Evolutionary conservation across 208 protist species (phyloP).

Genomic region (Porcisia deanei): DNA sequence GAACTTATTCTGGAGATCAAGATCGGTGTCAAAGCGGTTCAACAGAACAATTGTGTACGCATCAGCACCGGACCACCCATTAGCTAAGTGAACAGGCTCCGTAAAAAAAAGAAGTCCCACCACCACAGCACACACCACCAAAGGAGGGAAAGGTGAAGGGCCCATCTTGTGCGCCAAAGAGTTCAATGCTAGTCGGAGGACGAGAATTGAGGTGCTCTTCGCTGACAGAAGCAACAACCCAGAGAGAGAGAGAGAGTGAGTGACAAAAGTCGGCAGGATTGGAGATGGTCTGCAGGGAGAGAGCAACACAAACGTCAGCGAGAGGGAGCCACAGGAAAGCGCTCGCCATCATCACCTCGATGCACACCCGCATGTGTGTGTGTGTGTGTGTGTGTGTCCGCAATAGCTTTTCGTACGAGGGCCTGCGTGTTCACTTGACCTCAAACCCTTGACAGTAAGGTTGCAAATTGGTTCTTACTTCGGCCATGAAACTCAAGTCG

Average conservation of each 20-base stretch:
- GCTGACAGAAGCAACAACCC: not conserved
- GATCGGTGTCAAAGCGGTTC: slow-evolving; percentile 34
- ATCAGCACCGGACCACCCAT: slow-evolving; percentile 40
- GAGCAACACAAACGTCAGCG: not conserved
- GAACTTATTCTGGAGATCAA: slow-evolving; percentile 36
- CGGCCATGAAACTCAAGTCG: not conserved
- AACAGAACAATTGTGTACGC: slow-evolving; percentile 52
- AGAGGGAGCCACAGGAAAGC: slow-evolving; percentile 4
- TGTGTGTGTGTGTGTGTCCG: not conserved
- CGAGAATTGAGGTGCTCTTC: not conserved
- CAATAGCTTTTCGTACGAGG: too few relatives aligned
- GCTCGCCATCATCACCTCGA: not conserved
- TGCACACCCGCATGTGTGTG: not conserved
- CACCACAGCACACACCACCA: not conserved
- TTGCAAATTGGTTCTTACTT: not conserved
- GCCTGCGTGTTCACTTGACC: not conserved
- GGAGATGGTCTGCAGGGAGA: not conserved
- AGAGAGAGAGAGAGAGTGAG: not conserved
- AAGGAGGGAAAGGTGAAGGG: not conserved
- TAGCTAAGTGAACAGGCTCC: not conserved
- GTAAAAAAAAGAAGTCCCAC: not conserved
- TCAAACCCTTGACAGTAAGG: not conserved
- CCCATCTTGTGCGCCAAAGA: not conserved
- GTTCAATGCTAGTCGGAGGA: not conserved
- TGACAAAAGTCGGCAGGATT: not conserved